These are phyloP conservation scores for Pseudofabraea citricarpa DNA, from an alignment of 2,329 filamentous ascomycete genomes.

Conservation along the genomic window DNA sequence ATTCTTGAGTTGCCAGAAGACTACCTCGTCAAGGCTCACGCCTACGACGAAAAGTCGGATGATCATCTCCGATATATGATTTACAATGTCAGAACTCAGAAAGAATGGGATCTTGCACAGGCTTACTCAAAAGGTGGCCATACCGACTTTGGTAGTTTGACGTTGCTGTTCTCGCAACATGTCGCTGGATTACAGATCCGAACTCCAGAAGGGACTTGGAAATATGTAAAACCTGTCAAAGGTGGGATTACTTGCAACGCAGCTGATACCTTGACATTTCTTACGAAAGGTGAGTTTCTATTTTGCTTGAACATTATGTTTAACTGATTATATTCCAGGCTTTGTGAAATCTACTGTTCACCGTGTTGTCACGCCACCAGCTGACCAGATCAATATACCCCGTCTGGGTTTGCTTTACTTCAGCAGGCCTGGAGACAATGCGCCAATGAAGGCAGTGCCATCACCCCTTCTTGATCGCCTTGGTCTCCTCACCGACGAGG, in stretches of 20 bases:
- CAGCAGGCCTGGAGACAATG: constrained; percentile 28
- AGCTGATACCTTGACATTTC: constrained; percentile 43
- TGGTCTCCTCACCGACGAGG: constrained; percentile 33
- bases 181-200: constrained; percentile 51
- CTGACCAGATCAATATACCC: constrained; percentile 38
- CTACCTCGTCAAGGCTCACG: constrained; percentile 46
- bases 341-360: constrained; percentile 41
- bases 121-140: constrained; percentile 41
- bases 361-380: constrained; percentile 37
- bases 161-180: constrained; percentile 53
- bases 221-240: constrained; percentile 42
- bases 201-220: constrained; percentile 38
- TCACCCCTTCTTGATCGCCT: constrained; percentile 32
- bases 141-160: constrained; percentile 51
- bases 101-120: constrained; percentile 38
- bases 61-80: constrained; percentile 57
- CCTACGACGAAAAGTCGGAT: constrained; percentile 48
- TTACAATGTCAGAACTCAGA: constrained; percentile 42
- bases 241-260: constrained; percentile 49
- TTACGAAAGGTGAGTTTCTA: constrained; percentile 34
- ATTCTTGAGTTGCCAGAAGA: constrained; percentile 54
- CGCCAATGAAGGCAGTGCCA: constrained; percentile 29
- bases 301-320: background rate
- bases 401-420: constrained; percentile 42
- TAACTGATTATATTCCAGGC: constrained; percentile 24